Base-by-base conservation (phyloP, 106 monocot genomes). In the Acanthochlamys bracteata region DNA sequence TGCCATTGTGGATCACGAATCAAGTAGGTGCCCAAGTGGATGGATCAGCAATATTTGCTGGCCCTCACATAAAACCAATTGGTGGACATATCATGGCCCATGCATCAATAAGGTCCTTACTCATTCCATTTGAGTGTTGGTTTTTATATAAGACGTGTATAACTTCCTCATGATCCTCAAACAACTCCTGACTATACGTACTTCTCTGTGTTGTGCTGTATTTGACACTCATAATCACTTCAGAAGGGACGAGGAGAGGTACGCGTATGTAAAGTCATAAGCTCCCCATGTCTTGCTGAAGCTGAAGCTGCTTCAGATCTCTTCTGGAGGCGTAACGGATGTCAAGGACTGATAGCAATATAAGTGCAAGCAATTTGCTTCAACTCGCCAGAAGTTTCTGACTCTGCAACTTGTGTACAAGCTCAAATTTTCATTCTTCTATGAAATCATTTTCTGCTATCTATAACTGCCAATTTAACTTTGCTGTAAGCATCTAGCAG, bases 1-100 rank as follows among this genome's bases (percentile, higher is more conserved):
- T 42, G 95, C 95, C 23, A 90, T 96, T 10, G 85, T 90, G 17
- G n/a, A 89, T 92, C 42, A 92, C 98, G 10, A 99, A 92, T 66
- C 98, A 92, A 83, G 98, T 92, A 59, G 92, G 92, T 49, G 91
- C 98, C 16, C 98, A 99, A 83, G 98, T 99, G 11, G 98, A 99
- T 76, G 96, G 92, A 3, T 78, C 83, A 59, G 91, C 91, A 14
- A 73, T 98, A 19, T 98, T 98, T 81, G 82, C 88, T 20, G 96
- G 96, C 7, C 96, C 91, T 11, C 96, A 98, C 56, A 68, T 89
- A 69, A 92, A 92, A 49, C 98, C 98, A 0, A 99, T 92, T 53
- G 91, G 98, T 69, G 98, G 96, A 17, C 92, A 92, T 62, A 98
- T 98, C 54, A 98, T 92, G 83, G 98, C 98, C 45, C 98, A 99